Evolutionary conservation across 2,329 filamentous ascomycete genomes (phyloP), one percentile per base, ranked within the genome.

Genomic region (Fusarium euwallaceae): DNA sequence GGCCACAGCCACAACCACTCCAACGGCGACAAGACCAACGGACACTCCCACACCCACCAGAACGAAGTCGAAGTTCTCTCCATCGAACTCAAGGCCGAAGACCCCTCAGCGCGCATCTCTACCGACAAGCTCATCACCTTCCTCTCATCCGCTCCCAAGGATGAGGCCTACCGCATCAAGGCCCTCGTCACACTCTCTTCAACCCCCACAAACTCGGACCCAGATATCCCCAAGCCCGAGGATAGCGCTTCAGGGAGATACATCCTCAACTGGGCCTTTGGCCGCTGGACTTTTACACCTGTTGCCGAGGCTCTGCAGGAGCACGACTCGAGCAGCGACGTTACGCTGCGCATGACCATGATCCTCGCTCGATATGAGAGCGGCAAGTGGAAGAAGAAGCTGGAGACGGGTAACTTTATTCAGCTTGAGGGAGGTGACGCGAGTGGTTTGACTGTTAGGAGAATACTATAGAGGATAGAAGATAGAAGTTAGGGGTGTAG

Each of bases 211-310:
- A 87, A 86, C 77, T 91, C 90, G 1, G 88, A 90, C 65, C 84
- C 86, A 27, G 86, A 88, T 43, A 77, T 81, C 0, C 80, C 82
- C 9, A 78, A 83, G 36, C 80, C 81, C 6, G 79, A 78, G 9
- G 75, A 82, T 6, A 78, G 79, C 58, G 77, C 83, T 4, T 70
- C 71, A 3, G 81, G 79, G 3, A 88, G 94, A 65, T 98, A 97
- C 81, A 98, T 99, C 53, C 88, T 99, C 69, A 99, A 99, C 82
- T 99, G 97, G 97, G 97, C 97, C 0, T 99, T 99, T 84, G 95
- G 95, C 1, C 89, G 97, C 34, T 99, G 97, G 96, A 97, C 92
- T 0, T 98, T 96, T 80, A 97, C 95, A 2, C 87, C 90, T 6
- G 79, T 88, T 5, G 79, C 81, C 0, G 80, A 81, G 9, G 79